Base-by-base conservation (phyloP, 768 basidiomycete species). In the Tylopilus rubrobrunneus region DNA sequence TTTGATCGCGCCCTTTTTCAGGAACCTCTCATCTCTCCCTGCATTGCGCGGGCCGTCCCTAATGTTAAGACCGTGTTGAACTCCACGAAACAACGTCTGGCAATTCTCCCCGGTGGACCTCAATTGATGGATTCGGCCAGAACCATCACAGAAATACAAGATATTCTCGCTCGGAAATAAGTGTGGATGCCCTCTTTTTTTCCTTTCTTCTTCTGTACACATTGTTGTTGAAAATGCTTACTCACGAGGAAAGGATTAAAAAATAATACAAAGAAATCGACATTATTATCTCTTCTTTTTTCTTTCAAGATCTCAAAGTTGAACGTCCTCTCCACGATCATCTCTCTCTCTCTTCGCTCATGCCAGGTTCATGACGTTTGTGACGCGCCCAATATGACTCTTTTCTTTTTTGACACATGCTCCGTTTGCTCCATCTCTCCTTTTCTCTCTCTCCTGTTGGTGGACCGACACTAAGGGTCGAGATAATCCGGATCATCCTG, bases 11-110 rank as follows among this genome's bases (percentile, higher is more conserved):
- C 19, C 11, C 14, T 54, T 36, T 45, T 34, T 36, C 49, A 88
- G 86, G 88, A 92, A 69, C 87, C 87, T 58, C 76, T 91, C 33
- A 91, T 92, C 62, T 80, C 86, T 21, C 86, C 89, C 51, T 92
- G 91, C 68, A 82, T 88, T 50, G 83, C 86, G 23, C 85, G 89
- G 46, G 89, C 92, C 37, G 75, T 92, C 45, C 87, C 88, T 28
- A 88, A 80, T 58, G 88, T 92, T 47, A 87, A 89, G 67, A 77
- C 80, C 51, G 84, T 83, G 67, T 74, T 92, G 53, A 84, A 86
- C 62, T 83, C 83, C 48, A 89, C 87, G 53, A 89, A 89, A 69
- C 88, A 90, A 66, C 84, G 89, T 44, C 77, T 91, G 33, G 78
- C 81, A 12, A 86, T 91, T 60, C 79, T 91, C 60, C 89, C 89